phyloP scores from a whole-genome alignment of 129 eudicot species.

The Apium graveolens region DNA sequence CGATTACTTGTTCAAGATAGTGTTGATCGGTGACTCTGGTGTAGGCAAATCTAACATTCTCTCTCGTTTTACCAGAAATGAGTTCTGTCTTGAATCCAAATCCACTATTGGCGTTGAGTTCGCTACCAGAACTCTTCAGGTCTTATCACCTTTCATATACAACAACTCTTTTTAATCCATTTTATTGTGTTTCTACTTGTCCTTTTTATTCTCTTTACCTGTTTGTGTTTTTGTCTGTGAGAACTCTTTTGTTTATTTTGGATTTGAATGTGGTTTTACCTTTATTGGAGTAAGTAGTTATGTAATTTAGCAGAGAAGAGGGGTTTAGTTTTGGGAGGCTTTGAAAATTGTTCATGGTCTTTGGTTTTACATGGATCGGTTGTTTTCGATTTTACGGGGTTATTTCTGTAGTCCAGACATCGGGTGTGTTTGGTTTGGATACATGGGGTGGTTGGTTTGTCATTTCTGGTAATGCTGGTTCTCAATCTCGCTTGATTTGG shows the following conservation, averaged over 20 bases:
- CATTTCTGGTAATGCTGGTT: neutral
- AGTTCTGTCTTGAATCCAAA: constrained; percentile 44
- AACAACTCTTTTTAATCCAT: neutral
- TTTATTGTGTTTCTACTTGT: neutral
- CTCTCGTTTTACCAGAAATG: constrained; percentile 38
- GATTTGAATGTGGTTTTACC: neutral
- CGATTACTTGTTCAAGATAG: constrained; percentile 38
- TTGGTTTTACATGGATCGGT: neutral
- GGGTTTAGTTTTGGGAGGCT: neutral
- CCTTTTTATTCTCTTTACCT: neutral
- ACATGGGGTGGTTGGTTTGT: neutral
- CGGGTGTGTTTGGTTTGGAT: neutral
- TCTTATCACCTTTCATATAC: neutral
- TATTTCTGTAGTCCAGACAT: too few relatives aligned
- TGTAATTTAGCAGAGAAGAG: neutral
- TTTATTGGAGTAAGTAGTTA: neutral
- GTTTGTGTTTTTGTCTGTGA: constrained; percentile 6
- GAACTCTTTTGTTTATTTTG: neutral
- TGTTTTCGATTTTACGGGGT: too few relatives aligned
- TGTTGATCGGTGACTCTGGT: constrained; percentile 40
- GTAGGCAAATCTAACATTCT: constrained; percentile 40
- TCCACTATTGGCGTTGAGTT: constrained; percentile 50
- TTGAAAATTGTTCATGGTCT: neutral
- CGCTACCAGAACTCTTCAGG: constrained; percentile 46
- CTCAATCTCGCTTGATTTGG: neutral